Evolutionary conservation across 2,329 filamentous ascomycete genomes (phyloP).

Genomic region (Pseudophaeomoniella oleicola): DNA sequence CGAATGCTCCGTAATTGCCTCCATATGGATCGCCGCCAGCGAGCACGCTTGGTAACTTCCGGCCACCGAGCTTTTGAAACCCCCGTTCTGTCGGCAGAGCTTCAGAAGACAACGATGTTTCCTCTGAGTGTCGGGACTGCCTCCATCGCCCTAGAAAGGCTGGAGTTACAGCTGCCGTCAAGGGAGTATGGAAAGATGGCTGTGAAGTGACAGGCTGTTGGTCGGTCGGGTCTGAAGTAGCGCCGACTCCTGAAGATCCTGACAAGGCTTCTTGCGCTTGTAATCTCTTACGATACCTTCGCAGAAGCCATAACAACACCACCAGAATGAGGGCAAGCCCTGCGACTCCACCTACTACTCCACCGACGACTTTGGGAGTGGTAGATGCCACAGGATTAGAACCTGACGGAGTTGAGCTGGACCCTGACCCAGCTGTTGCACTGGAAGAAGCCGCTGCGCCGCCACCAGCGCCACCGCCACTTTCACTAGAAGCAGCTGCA

Average conservation of each 20-base stretch:
- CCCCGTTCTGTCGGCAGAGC: constrained; percentile 27
- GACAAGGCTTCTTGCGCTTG: constrained; percentile 12
- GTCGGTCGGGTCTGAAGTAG: no score
- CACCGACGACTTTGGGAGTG: constrained; percentile 44
- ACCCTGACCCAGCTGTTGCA: constrained; percentile 6
- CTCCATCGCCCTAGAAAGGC: constrained; percentile 25
- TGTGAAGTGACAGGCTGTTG: constrained; percentile 11
- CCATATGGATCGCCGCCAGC: constrained; percentile 32
- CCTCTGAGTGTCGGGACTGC: constrained; percentile 19
- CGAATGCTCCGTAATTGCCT: constrained; percentile 12
- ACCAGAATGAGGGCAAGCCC: constrained; percentile 37
- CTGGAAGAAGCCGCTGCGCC: constrained; percentile 3
- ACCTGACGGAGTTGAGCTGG: constrained; percentile 11
- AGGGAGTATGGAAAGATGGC: constrained; percentile 21
- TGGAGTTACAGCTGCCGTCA: constrained; percentile 23
- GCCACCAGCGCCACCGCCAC: background rate
- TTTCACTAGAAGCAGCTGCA: background rate
- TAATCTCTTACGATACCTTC: constrained; percentile 31
- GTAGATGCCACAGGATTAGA: no score
- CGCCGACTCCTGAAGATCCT: constrained; percentile 4
- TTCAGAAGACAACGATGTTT: constrained; percentile 19
- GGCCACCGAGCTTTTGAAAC: constrained; percentile 33
- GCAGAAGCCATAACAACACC: constrained; percentile 36
- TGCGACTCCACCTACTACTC: constrained; percentile 47
- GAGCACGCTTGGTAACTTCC: constrained; percentile 32